Percentiles rank a stretch among this genome's conserved stretches.
These are phyloP conservation scores for Wickerhamiella slavikovae DNA, from an alignment of 805 yeast genomes.

Conservation along the genomic window DNA sequence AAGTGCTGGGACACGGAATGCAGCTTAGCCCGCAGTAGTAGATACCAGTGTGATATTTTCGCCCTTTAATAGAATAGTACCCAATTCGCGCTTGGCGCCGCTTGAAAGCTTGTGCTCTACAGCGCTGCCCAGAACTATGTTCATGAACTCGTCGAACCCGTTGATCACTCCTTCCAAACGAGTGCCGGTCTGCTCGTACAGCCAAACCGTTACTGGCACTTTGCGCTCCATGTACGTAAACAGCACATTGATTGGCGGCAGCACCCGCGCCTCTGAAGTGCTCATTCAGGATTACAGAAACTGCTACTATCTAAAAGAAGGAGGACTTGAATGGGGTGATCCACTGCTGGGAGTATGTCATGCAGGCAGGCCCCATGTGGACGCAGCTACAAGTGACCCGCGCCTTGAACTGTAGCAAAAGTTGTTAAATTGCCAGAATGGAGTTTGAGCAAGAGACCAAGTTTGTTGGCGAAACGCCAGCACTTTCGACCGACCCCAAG, in stretches of 20 bases:
- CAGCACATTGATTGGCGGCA: slow-evolving; percentile 84
- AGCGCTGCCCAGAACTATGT: slow-evolving; percentile 43
- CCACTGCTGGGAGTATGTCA: too few species aligned
- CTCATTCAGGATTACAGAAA: too few species aligned
- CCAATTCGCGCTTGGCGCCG: slow-evolving; percentile 24
- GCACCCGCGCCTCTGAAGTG: slow-evolving; percentile 21
- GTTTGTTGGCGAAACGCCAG: slow-evolving; percentile 14
- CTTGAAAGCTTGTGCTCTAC: slow-evolving; percentile 40
- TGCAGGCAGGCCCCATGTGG: too few species aligned
- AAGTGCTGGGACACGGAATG: background rate
- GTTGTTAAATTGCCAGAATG: too few species aligned
- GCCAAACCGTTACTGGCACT: slow-evolving; percentile 64
- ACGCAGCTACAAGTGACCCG: too few species aligned
- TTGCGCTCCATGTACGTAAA: slow-evolving; percentile 76
- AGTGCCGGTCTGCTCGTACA: slow-evolving; percentile 61
- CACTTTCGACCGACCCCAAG: slow-evolving; percentile 20
- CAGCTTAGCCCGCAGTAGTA: slow-evolving; percentile 9
- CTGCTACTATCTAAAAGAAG: too few species aligned
- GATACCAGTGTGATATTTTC: slow-evolving; percentile 73
- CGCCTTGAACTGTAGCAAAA: too few species aligned
- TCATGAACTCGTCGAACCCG: slow-evolving; percentile 98
- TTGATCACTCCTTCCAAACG: slow-evolving; percentile 60
- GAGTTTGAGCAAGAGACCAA: too few species aligned
- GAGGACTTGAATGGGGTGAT: too few species aligned
- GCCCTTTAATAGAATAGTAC: slow-evolving; percentile 63